Evolutionary conservation across 2,329 filamentous ascomycete genomes (phyloP).

Genomic region (Tolypocladium endophyticum): DNA sequence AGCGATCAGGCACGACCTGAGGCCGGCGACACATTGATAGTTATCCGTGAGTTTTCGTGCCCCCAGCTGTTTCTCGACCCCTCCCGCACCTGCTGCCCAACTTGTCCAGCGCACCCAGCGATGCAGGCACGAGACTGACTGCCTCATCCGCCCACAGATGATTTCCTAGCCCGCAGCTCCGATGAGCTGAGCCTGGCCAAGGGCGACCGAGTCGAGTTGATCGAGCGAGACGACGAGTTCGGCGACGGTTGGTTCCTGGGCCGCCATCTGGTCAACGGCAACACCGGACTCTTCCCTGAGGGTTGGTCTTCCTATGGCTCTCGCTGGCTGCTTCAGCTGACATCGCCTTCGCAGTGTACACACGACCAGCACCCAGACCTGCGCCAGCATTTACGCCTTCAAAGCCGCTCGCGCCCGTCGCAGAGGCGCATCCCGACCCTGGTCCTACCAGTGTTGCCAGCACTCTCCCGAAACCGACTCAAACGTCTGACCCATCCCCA

Average conservation of each 20-base stretch:
- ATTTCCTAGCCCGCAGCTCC: slow-evolving; percentile 82
- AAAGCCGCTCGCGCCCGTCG: slow-evolving; percentile 18
- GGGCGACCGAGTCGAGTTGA: slow-evolving; percentile 72
- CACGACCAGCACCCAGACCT: slow-evolving; percentile 43
- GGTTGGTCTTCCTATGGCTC: slow-evolving; percentile 36
- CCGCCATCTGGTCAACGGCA: slow-evolving; percentile 60
- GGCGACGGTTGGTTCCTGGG: slow-evolving; percentile 80
- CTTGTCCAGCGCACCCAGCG: background rate
- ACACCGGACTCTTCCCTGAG: slow-evolving; percentile 74
- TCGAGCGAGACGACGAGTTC: slow-evolving; percentile 81
- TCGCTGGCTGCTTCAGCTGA: slow-evolving; percentile 10
- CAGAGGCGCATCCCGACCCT: slow-evolving; percentile 18
- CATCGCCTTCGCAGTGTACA: slow-evolving; percentile 41
- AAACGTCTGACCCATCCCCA: slow-evolving; percentile 16
- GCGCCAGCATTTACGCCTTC: slow-evolving; percentile 17
- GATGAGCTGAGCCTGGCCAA: slow-evolving; percentile 87
- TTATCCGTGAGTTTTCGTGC: slow-evolving; percentile 51
- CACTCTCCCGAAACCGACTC: slow-evolving; percentile 16
- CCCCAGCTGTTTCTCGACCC: slow-evolving; percentile 12
- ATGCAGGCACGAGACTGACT: background rate
- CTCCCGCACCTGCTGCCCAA: background rate
- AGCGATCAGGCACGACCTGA: slow-evolving; percentile 38
- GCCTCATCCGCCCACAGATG: slow-evolving; percentile 45
- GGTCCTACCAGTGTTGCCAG: slow-evolving; percentile 8
- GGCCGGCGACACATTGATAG: slow-evolving; percentile 56